phyloP scores from a whole-genome alignment of 371 early-diverging fungal genomes.

The Zopfochytrium polystomum region DNA sequence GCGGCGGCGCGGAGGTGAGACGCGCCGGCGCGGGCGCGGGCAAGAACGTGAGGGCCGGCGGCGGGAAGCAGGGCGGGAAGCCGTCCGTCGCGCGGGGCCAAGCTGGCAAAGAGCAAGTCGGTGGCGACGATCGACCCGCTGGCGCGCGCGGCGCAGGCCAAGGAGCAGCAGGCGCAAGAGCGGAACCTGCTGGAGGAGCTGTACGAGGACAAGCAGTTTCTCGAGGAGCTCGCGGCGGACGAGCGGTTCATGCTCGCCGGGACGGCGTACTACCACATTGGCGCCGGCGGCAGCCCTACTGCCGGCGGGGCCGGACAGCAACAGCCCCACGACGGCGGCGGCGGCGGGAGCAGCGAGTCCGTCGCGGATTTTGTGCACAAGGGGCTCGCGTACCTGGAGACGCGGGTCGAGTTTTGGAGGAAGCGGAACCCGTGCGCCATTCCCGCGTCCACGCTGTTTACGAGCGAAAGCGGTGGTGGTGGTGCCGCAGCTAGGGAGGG shows the following conservation, averaged over 20 bases:
- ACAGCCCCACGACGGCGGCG: conserved; percentile 12
- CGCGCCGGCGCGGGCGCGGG: not conserved
- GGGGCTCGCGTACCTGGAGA: conserved; percentile 38
- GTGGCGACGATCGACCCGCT: no score
- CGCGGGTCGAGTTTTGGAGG: conserved; percentile 45
- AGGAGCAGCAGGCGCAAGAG: conserved; percentile 12
- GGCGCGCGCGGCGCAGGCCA: not conserved
- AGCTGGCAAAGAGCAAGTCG: not conserved
- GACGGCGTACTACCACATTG: no score
- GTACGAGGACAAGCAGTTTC: conserved; percentile 42
- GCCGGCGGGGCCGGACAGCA: no score
- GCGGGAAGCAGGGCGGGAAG: not conserved
- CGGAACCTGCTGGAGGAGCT: conserved; percentile 42
- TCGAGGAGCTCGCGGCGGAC: conserved; percentile 30
- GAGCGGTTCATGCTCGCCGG: conserved; percentile 19
- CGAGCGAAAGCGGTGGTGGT: conserved; percentile 13
- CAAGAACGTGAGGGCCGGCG: not conserved
- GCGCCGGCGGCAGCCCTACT: no score
- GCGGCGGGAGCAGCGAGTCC: conserved; percentile 20
- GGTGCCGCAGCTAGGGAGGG: no score
- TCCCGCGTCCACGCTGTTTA: conserved; percentile 6
- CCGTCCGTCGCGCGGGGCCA: not conserved
- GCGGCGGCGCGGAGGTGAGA: not conserved
- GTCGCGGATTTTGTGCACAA: conserved; percentile 29
- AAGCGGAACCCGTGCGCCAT: conserved; percentile 36